Base-by-base conservation (phyloP, 2,329 filamentous ascomycete species). In the Dactylellina parvicollis region DNA sequence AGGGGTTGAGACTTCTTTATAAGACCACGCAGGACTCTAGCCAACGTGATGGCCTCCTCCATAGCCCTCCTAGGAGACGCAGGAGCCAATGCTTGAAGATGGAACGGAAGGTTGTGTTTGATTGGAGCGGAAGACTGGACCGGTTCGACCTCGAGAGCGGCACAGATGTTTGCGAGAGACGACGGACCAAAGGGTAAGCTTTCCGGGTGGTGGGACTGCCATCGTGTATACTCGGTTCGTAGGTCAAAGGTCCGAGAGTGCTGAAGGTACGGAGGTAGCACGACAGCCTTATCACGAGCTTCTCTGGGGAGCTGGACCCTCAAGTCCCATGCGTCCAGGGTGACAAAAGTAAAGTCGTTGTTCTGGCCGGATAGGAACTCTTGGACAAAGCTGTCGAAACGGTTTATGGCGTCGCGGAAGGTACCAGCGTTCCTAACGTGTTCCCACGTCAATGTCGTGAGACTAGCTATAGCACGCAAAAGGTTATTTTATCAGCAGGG, bases 401-500 rank as follows among this genome's bases (percentile, higher is more conserved):
- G 91, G 82, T 91, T 92, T 83, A 99, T 90, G 77, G 95, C 95
- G 83, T 98, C 95, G 79, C 94, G 90, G 87, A 98, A 99, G 77
- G 92, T 94, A 77, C 95, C 95, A 81, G 95, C 94, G 82, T 94
- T 96, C 81, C 94, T 91, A 81, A 99, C 95, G 84, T 99, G 94
- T 82, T 99, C 95, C 95, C 95, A 99, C 61, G 95, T 98, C 79
- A 99, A 85, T 77, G 95, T 99, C 47, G 95, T 99, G 81, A 99
- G 85, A 84, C 93, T 97, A 80, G 95, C 93, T 97, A 81, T 77
- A 79, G 56, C 10, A 65, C 60, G 26, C 44, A 59, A 20, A 44
- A 36, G 52, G 12, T 42, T 22, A 20, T 38, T 55, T 65, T 32
- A 54, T 73, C 46, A 73, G 69, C 60, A 66, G 30, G 52, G 54